Base-by-base conservation (phyloP, 768 basidiomycete genomes). In the Clitopilus hobsonii region DNA sequence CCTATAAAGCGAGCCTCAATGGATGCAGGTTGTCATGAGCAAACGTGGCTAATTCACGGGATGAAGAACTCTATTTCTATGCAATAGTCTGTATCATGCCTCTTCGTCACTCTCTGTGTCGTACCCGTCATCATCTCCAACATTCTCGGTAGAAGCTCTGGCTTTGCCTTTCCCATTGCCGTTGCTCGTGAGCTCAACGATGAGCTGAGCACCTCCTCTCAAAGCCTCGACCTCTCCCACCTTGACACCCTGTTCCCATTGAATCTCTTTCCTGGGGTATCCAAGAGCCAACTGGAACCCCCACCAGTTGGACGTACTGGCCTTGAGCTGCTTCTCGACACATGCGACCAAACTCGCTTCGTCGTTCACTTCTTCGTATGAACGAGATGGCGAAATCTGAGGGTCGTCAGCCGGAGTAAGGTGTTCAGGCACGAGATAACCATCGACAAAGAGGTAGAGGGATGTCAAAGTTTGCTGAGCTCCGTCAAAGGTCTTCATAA, bases 391-490 rank as follows among this genome's bases (percentile, higher is more conserved):
- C 0, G 81, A 70, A 0, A 65, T 62, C 1, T 58, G 55, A 0
- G 81, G 79, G 59, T 84, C 82, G 3, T 69, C 72, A 2, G 68
- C 69, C 1, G 71, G 60, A 11, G 63, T 56, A 49, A 73, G 57
- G 20, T 72, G 63, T 5, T 71, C 51, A 0, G 85, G 82, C 24
- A 83, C 72, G 52, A 82, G 73, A 25, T 83, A 77, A 24, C 78
- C 68, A 59, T 91, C 94, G 51, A 89, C 87, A 59, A 82, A 86
- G 3, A 84, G 82, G 63, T 91, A 94, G 1, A 95, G 75, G 16
- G 77, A 70, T 1, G 84, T 85, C 32, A 93, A 65, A 2, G 77
- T 75, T 18, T 45, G 41, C 14, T 81, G 79, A 3, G 54, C 58
- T 32, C 58, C 68, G 60, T 71, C 60, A 60, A 94, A 91, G 32